Percentiles rank a stretch among this genome's conserved stretches.
These are phyloP conservation scores for Exserohilum rostratum DNA, from an alignment of 2,329 filamentous ascomycete species.

Conservation along the genomic window DNA sequence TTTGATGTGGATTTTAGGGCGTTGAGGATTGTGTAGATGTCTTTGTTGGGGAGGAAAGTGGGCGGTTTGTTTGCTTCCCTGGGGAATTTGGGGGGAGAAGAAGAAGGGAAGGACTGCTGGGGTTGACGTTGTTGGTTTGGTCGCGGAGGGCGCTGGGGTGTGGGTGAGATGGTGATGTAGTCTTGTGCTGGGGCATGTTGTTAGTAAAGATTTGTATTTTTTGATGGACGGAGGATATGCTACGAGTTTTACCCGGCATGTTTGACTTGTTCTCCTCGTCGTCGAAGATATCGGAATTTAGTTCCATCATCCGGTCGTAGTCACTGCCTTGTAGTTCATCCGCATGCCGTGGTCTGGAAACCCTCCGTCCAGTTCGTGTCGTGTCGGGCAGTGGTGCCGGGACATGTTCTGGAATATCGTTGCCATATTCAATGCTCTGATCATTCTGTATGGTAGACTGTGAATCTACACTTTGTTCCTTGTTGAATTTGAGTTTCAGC, in stretches of 20 bases:
- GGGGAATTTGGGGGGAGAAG: too few relatives aligned
- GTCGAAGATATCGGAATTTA: not conserved
- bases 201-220: too few relatives aligned
- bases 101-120: too few relatives aligned
- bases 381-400: not conserved
- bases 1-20: not conserved
- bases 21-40: conserved; percentile 1
- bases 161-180: too few relatives aligned
- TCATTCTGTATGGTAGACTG: not conserved
- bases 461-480: not conserved
- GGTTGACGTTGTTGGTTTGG: too few relatives aligned
- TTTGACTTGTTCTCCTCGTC: not conserved
- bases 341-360: not conserved
- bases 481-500: not conserved
- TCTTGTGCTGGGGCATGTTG: too few relatives aligned
- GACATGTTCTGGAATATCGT: not conserved
- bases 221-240: not conserved
- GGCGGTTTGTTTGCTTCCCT: too few relatives aligned
- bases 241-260: not conserved
- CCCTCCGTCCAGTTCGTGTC: conserved; percentile 8
- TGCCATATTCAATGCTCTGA: not conserved
- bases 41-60: not conserved
- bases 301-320: not conserved
- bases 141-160: too few relatives aligned
- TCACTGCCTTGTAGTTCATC: conserved; percentile 6